Evolutionary conservation across 208 protist genomes (phyloP), one percentile per base, ranked within the genome.

Genomic region (Crithidia mellificae): DNA sequence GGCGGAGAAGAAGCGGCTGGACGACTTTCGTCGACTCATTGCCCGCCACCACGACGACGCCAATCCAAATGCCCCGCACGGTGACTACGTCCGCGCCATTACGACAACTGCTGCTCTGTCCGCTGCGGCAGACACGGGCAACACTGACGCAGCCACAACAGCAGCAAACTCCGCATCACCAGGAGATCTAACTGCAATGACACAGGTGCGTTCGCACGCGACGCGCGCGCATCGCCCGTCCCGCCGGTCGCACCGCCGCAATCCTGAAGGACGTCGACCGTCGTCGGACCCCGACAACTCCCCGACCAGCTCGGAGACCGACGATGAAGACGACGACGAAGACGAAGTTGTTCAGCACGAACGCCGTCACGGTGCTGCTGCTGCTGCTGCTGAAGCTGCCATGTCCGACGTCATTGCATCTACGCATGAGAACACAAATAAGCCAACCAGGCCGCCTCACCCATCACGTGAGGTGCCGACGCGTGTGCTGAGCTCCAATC

Each of bases 21-120:
- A 85, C 29, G 88, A 92, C 71, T 96, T 96, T 52, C 83, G 91
- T 19, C 74, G 64, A 19, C 74, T 94, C 47, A 72, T 94, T 36
- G 66, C 70, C 9, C 62, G 63, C 1, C 53, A 64, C 38, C 58
- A 69, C 27, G 46, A 56, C 46, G 38, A 34, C 50, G 41, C 34
- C 0, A n/a, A 2, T 9, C 20, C 38, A 4, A 39, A 34, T 6
- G 59, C 36, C 12, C 68, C 68, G 12, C 59, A 69, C n/a, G 65
- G 39, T 6, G 66, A 71, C 20, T 78, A 79, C 53, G 52, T 75
- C 15, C 44, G 52, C 27, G 72, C 77, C 25, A 61, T 78, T 47
- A 76, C 77, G 0, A 79, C 67, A 5, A 25, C 56, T 3, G 36
- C 38, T 11, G 74, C 65, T 14, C 49, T 74, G 24, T 55, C 72